Evolutionary conservation across 805 yeast genomes (phyloP).

Genomic region (Yarrowia sp.): DNA sequence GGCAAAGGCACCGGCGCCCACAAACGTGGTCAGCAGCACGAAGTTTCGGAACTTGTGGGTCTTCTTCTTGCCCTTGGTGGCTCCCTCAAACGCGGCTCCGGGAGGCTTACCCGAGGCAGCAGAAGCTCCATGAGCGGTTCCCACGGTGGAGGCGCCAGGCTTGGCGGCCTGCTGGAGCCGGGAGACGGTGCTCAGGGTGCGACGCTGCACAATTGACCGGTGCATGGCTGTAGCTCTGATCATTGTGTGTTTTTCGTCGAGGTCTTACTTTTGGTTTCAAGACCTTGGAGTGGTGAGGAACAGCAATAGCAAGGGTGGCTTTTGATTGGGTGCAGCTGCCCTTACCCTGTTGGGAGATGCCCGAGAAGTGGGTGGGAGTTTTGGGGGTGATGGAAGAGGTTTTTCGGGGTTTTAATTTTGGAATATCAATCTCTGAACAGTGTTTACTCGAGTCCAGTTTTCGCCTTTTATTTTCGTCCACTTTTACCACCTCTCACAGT

Average conservation of each 20-base stretch:
- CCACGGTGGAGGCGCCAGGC: not conserved
- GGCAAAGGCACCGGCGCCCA: slow-evolving; percentile 56
- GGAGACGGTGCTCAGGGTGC: slow-evolving; percentile 18
- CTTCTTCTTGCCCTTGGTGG: slow-evolving; percentile 41
- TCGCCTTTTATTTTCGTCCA: not conserved
- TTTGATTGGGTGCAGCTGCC: slow-evolving; percentile 30
- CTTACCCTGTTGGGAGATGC: slow-evolving; percentile 32
- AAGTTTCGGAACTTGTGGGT: slow-evolving; percentile 48
- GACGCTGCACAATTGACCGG: slow-evolving; percentile 38
- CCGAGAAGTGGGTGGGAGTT: not conserved
- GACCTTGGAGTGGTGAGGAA: slow-evolving; percentile 24
- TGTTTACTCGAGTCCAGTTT: not conserved
- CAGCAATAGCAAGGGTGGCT: slow-evolving; percentile 35
- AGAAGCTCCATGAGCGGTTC: slow-evolving; percentile 25
- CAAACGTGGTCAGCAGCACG: slow-evolving; percentile 44
- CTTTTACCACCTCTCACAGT: too few species aligned
- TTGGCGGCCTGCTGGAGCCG: slow-evolving; percentile 26
- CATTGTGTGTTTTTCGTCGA: slow-evolving; percentile 27
- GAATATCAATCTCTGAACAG: too few species aligned
- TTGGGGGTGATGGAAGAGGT: not conserved
- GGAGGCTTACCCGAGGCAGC: slow-evolving; percentile 30
- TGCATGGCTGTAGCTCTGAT: slow-evolving; percentile 37
- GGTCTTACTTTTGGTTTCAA: not conserved
- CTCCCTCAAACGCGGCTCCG: slow-evolving; percentile 24
- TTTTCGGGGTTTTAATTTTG: not conserved